Evolutionary conservation across 169 alveolate species (phyloP), one percentile per base, ranked within the genome.

Genomic region (Miamiensis avidus): DNA sequence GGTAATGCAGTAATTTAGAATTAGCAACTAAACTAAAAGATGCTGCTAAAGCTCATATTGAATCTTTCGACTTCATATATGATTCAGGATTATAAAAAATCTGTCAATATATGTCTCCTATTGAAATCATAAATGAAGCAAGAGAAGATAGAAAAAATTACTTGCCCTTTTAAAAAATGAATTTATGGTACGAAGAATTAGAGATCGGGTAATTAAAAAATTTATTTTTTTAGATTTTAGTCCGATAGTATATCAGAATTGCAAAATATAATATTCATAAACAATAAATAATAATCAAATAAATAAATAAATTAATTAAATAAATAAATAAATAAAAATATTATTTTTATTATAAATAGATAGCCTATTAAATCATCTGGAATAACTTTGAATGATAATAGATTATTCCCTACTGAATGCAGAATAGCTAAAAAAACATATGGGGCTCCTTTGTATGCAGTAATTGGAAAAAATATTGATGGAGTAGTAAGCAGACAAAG

Each of bases 371-470:
- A 72, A 76, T 81, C 86, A 82, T 76, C 88, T 75, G 69, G 83
- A 85, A 74, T 87, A 81, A 86, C 88, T 29, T 95, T 93, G 75
- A 49, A 49, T 11, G 93, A 88, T 75, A 93, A 89, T 85, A 95
- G 87, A 85, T 86, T 94, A 86, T 95, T 94, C 83, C 99, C 99
- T 26, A 83, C 94, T 29, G 98, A 97, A 86, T 98, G 99, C 84
- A 92, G 98, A 87, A 92, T 92, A 78, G 96, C 98, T 32, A 97
- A 97, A 76, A 91, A 96, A 34, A 95, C 98, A 69, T 98, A 98
- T 83, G 91, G 97, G 83, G 99, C 99, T 1, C 99, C 99, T 0
- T 92, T 98, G 74, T 89, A 94, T 32, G 99, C 99, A 27, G 96
- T 95, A 34, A 92, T 95, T 65, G 95, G 94, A 72, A 88, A 97